Percentiles rank a stretch among this genome's conserved stretches.
phyloP scores from a whole-genome alignment of 768 basidiomycete genomes.

The Auriscalpium orientale region DNA sequence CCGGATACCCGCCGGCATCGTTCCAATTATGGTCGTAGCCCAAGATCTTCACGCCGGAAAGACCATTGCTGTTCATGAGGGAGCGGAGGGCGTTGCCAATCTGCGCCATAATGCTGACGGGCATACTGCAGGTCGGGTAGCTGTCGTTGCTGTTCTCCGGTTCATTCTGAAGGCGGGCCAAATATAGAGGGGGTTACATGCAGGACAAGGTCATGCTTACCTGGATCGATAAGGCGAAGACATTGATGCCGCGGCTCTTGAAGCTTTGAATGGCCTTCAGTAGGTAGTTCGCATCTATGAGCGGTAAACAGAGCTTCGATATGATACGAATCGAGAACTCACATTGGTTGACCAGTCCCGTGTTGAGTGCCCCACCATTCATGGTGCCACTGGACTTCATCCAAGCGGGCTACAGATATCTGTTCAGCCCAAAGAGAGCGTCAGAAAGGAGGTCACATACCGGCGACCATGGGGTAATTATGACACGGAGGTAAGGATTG shows the following conservation, averaged over 20 bases:
- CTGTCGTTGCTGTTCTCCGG: conserved; percentile 34
- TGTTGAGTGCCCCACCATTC: conserved; percentile 49
- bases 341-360: conserved; percentile 15
- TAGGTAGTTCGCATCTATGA: conserved; percentile 32
- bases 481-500: conserved; percentile 25
- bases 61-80: conserved; percentile 49
- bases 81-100: conserved; percentile 45
- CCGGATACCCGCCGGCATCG: conserved; percentile 54
- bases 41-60: conserved; percentile 47
- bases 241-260: conserved; percentile 40
- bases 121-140: conserved; percentile 54
- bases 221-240: conserved; percentile 53
- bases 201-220: conserved; percentile 7
- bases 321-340: conserved; percentile 26
- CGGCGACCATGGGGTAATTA: conserved; percentile 63
- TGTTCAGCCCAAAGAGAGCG: neutral
- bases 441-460: conserved; percentile 27
- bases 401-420: conserved; percentile 46
- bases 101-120: conserved; percentile 41
- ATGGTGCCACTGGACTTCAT: conserved; percentile 58
- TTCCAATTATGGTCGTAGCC: conserved; percentile 72
- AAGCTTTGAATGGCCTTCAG: conserved; percentile 62
- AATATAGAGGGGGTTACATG: neutral
- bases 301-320: conserved; percentile 11
- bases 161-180: conserved; percentile 32